phyloP scores from a whole-genome alignment of 345 rosid genomes.

The Salix exigua region DNA sequence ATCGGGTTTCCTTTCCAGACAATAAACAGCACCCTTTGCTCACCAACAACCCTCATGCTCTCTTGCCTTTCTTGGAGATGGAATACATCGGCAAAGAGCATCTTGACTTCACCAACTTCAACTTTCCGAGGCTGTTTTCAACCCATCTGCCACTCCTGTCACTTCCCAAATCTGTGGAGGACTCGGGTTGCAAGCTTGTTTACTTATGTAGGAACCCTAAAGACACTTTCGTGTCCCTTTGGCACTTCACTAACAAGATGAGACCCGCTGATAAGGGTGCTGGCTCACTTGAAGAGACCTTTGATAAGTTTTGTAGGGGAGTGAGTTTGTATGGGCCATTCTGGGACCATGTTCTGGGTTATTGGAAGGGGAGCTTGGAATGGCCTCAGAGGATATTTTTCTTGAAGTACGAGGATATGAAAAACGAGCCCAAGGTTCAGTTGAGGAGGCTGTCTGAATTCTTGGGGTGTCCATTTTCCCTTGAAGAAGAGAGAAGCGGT shows the following conservation, averaged over 20 bases:
- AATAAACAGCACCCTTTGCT: slow-evolving; percentile 43
- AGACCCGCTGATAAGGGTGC: slow-evolving; percentile 21
- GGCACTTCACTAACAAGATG: slow-evolving; percentile 51
- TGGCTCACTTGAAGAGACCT: slow-evolving; percentile 32
- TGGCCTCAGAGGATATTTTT: slow-evolving; percentile 36
- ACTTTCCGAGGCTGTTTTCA: slow-evolving; percentile 42
- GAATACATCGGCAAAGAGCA: slow-evolving; percentile 3
- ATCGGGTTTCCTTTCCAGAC: slow-evolving; percentile 22
- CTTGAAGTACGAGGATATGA: slow-evolving; percentile 49
- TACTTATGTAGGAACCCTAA: slow-evolving; percentile 58
- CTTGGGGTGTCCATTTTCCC: slow-evolving; percentile 43
- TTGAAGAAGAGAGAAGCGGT: slow-evolving; percentile 37
- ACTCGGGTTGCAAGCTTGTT: slow-evolving; percentile 44
- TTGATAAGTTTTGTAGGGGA: slow-evolving; percentile 46
- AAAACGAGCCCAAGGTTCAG: slow-evolving; percentile 27
- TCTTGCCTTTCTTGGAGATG: slow-evolving; percentile 52
- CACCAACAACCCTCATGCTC: slow-evolving; percentile 46
- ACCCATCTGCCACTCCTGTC: slow-evolving; percentile 38
- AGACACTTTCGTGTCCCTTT: slow-evolving; percentile 51
- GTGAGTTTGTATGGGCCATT: slow-evolving; percentile 45
- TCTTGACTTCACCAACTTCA: slow-evolving; percentile 24
- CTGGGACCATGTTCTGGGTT: slow-evolving; percentile 56
- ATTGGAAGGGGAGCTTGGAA: slow-evolving; percentile 53
- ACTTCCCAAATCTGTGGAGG: slow-evolving; percentile 31
- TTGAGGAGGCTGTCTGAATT: slow-evolving; percentile 41